These are phyloP conservation scores for sunflower (Helianthus annuus) DNA, from an alignment of 129 eudicot species.

Conservation along the genomic window HanXRQr2.0-SUNRISE NC_035433.2:70570225-70570724, in stretches of 20 bases:
- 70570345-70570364: constrained; percentile 17
- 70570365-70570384: constrained; percentile 59
- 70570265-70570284: constrained; percentile 69
- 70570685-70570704: constrained; percentile 70
- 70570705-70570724: constrained; percentile 48
- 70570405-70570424: constrained; percentile 44
- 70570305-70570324: constrained; percentile 27
- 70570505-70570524: constrained; percentile 24
- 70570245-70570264: constrained; percentile 46
- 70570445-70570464: constrained; percentile 25
- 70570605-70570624: constrained; percentile 48
- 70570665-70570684: constrained; percentile 62
- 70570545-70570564: constrained; percentile 35
- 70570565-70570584: constrained; percentile 36
- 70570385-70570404: constrained; percentile 73
- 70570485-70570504: constrained; percentile 11
- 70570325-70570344: constrained; percentile 28
- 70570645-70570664: constrained; percentile 76
- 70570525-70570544: constrained; percentile 29
- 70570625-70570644: constrained; percentile 36
- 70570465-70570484: constrained; percentile 31
- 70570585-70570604: constrained; percentile 33
- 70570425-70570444: constrained; percentile 28
- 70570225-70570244: constrained; percentile 25
- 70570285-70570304: constrained; percentile 42